phyloP scores from a whole-genome alignment of 106 monocot genomes.

The Allium fistulosum region DNA sequence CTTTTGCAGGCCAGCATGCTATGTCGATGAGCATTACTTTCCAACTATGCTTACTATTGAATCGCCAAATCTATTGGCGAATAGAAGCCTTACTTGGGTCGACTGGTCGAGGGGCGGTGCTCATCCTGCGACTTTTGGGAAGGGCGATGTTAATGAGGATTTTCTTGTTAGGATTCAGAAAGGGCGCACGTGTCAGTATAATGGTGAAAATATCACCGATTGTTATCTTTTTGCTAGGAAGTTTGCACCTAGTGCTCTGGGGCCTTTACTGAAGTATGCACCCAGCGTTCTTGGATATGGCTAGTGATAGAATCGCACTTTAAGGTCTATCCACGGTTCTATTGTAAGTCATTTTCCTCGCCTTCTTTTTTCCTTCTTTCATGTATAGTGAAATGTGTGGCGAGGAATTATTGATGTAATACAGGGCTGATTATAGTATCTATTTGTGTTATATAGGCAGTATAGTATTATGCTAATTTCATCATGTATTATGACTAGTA shows the following conservation, averaged over 20 bases:
- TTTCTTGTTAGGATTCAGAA: conserved; percentile 9
- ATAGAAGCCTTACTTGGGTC: conserved; percentile 13
- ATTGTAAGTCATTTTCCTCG: not conserved
- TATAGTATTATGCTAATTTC: too few species aligned
- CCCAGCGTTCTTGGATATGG: conserved; percentile 11
- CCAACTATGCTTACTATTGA: conserved; percentile 16
- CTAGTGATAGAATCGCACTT: not conserved
- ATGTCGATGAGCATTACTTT: conserved; percentile 20
- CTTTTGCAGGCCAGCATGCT: conserved; percentile 14
- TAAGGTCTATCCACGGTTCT: not conserved
- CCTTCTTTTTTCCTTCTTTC: not conserved
- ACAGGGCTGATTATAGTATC: not conserved
- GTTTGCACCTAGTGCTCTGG: conserved; percentile 19
- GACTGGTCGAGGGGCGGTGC: conserved; percentile 21
- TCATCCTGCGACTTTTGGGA: conserved; percentile 14
- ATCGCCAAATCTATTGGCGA: conserved; percentile 7
- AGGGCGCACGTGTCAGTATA: conserved; percentile 3
- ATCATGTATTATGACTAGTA: too few species aligned
- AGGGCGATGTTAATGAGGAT: conserved; percentile 3
- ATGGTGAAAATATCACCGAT: not conserved
- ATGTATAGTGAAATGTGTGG: not conserved
- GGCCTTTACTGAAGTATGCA: conserved; percentile 6
- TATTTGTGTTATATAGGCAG: not conserved
- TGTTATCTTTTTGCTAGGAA: conserved; percentile 15
- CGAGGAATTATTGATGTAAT: not conserved